Conservation (phyloP, 2,329 filamentous ascomycete genomes). For the Sclerotinia nivalis region DNA sequence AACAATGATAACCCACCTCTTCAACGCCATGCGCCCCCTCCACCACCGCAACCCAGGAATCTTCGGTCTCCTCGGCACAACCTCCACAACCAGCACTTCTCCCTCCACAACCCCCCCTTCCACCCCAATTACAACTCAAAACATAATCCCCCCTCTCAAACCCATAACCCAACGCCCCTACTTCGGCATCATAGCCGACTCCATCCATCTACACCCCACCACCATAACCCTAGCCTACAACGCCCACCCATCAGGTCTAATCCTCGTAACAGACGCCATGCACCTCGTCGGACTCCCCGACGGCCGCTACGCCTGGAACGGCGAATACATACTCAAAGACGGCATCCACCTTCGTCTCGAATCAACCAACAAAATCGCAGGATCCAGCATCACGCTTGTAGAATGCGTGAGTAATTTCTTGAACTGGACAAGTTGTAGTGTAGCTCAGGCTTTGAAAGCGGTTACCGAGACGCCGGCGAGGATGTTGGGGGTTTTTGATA, state of each 20-base stretch:
- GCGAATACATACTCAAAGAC: constrained; percentile 65
- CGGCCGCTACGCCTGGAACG: constrained; percentile 79
- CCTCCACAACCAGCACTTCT: constrained; percentile 44
- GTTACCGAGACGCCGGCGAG: constrained; percentile 76
- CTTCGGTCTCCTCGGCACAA: constrained; percentile 78
- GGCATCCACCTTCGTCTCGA: constrained; percentile 74
- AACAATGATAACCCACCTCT: constrained; percentile 88
- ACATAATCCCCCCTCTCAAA: neutral
- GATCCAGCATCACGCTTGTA: constrained; percentile 71
- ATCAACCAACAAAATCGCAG: constrained; percentile 76
- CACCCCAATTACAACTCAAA: constrained; percentile 47
- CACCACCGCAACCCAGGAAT: constrained; percentile 90
- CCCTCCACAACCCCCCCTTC: neutral
- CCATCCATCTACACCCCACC: constrained; percentile 85
- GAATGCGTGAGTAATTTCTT: constrained; percentile 83
- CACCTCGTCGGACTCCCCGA: constrained; percentile 81
- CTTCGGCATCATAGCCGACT: constrained; percentile 88
- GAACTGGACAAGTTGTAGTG: constrained; percentile 67
- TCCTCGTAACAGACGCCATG: constrained; percentile 93
- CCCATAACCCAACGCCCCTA: constrained; percentile 56
- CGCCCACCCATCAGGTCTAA: constrained; percentile 79
- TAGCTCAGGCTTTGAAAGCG: constrained; percentile 68
- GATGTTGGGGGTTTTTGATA: constrained; percentile 67
- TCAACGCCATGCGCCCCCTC: constrained; percentile 90
- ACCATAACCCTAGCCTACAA: constrained; percentile 88